phyloP scores from a whole-genome alignment of 805 yeast genomes.

The Candida berthetii region DNA sequence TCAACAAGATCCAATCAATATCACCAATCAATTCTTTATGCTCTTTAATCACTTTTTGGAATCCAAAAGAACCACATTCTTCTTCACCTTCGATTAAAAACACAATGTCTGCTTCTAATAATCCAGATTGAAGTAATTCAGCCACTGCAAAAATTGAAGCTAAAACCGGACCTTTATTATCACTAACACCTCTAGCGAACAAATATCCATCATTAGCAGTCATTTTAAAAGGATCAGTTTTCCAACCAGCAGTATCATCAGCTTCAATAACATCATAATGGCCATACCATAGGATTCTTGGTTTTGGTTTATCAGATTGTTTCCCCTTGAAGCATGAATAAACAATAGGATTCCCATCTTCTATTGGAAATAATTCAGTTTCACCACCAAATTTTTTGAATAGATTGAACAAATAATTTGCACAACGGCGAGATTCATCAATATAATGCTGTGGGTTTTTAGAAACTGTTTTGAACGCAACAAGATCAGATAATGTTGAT shows the following conservation, averaged over 20 bases:
- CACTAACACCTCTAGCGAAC: constrained; percentile 90
- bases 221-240: constrained; percentile 70
- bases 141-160: constrained; percentile 88
- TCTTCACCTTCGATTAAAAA: constrained; percentile 94
- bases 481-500: constrained; percentile 50
- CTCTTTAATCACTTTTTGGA: constrained; percentile 55
- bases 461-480: constrained; percentile 73
- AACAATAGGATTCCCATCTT: constrained; percentile 80
- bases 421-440: constrained; percentile 83
- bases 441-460: constrained; percentile 60
- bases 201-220: constrained; percentile 78
- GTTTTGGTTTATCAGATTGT: constrained; percentile 9
- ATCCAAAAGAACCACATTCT: constrained; percentile 88
- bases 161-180: constrained; percentile 88
- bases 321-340: constrained; percentile 63
- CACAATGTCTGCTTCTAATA: constrained; percentile 65
- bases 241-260: constrained; percentile 56
- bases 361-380: constrained; percentile 64
- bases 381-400: constrained; percentile 67
- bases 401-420: constrained; percentile 60
- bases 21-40: constrained; percentile 51
- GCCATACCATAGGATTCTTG: constrained; percentile 81
- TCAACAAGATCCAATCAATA: constrained; percentile 84
- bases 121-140: constrained; percentile 44
- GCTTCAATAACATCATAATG: constrained; percentile 95